Evolutionary conservation across 2,329 filamentous ascomycete genomes (phyloP).

Genomic region (Phoma sp.): DNA sequence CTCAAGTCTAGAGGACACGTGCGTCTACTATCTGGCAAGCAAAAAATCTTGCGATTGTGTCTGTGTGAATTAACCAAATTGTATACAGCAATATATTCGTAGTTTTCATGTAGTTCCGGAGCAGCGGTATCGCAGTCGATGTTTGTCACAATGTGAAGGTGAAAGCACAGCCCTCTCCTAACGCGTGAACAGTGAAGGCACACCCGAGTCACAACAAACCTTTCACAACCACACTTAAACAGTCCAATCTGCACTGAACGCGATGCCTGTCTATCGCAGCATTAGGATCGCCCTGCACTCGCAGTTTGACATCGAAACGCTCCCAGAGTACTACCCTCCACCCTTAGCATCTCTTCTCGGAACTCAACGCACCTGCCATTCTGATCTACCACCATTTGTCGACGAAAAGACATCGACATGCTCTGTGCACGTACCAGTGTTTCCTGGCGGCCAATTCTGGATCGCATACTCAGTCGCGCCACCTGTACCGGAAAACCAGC

Average conservation of each 20-base stretch:
- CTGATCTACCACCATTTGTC: slow-evolving; percentile 14
- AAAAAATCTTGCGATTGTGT: no score
- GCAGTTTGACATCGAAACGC: slow-evolving; percentile 48
- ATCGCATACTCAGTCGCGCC: slow-evolving; percentile 47
- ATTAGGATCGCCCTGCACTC: slow-evolving; percentile 51
- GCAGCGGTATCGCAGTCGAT: no score
- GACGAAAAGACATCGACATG: slow-evolving; percentile 38
- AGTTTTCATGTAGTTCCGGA: no score
- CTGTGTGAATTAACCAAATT: no score
- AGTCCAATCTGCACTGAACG: neutral
- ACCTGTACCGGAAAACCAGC: slow-evolving; percentile 37
- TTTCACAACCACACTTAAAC: neutral
- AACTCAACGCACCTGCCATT: slow-evolving; percentile 7
- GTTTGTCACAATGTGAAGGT: no score
- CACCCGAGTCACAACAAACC: neutral
- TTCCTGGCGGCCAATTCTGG: slow-evolving; percentile 52
- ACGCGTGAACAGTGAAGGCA: neutral
- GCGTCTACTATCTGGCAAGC: no score
- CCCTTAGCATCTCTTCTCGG: slow-evolving; percentile 3
- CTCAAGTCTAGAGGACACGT: no score
- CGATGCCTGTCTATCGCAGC: slow-evolving; percentile 44
- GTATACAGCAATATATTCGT: no score
- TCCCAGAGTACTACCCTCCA: slow-evolving; percentile 49
- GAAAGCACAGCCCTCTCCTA: no score
- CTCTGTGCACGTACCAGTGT: slow-evolving; percentile 44